Evolutionary conservation across 768 basidiomycete species (phyloP), one percentile per base, ranked within the genome.

Genomic region (Boletales sp.): DNA sequence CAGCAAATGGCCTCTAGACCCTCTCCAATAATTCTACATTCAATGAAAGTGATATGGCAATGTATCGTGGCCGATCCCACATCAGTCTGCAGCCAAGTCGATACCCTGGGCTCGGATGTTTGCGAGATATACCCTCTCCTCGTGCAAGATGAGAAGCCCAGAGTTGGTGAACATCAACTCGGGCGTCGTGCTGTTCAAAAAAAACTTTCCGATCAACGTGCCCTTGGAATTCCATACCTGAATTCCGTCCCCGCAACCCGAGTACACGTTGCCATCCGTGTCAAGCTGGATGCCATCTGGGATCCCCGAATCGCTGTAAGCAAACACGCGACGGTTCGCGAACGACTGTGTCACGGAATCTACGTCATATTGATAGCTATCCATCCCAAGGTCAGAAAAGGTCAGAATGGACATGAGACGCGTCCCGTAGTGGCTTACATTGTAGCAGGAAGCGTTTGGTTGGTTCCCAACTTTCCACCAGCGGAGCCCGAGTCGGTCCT

Each of bases 211-310:
- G 2, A 87, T 68, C 2, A 87, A 69, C 0, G 73, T 76, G 1
- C 85, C 84, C 21, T 75, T 59, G 12, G 70, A 44, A 56, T 76
- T 74, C 77, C 81, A 83, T 9, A 85, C 83, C 27, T 87, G 79
- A 0, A 79, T 77, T 34, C 86, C 87, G 48, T 89, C 87, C 24
- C 80, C 84, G 46, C 79, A 80, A 2, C 82, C 83, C 1, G 81
- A 71, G 59, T 82, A 88, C 0, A 88, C 77, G 54, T 89, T 87
- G 0, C 84, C 84, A 0, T 73, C 64, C 5, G 69, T 69, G 56
- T 89, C 87, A 1, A 84, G 71, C 57, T 84, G 80, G 10, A 87
- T 65, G 11, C 86, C 86, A 51, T 88, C 86, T 7, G 85, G 79
- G 29, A 82, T 67, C 1, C 85, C 87, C 18, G 83, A 72, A 51